A percentile compares a stretch with the other conserved stretches of the same genome.
phyloP scores from a whole-genome alignment of 495 filamentous ascomycete species.

The Glonium stellatum region DNA sequence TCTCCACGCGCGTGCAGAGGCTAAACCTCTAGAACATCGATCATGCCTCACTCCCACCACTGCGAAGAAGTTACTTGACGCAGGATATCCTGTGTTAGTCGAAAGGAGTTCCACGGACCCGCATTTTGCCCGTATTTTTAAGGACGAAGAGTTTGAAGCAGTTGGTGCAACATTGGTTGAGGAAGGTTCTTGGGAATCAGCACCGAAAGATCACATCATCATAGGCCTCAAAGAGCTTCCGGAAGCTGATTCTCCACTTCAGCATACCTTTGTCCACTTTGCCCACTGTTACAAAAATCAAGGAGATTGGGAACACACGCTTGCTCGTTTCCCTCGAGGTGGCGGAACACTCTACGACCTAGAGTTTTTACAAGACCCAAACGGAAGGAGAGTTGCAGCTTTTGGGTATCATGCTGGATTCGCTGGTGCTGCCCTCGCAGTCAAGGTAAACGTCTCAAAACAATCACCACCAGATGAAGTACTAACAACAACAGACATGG shows the following conservation, averaged over 20 bases:
- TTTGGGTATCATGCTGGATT: slow-evolving; percentile 63
- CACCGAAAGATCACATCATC: slow-evolving; percentile 77
- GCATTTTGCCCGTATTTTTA: slow-evolving; percentile 64
- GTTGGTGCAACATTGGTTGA: slow-evolving; percentile 68
- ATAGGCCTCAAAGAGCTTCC: slow-evolving; percentile 87
- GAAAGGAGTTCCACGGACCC: slow-evolving; percentile 56
- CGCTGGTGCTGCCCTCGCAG: slow-evolving; percentile 23
- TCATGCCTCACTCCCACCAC: slow-evolving; percentile 57
- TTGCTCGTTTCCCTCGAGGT: slow-evolving; percentile 74
- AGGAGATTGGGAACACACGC: slow-evolving; percentile 72
- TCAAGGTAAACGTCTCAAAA: slow-evolving; percentile 11
- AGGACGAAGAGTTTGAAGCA: slow-evolving; percentile 56
- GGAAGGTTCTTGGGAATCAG: slow-evolving; percentile 72
- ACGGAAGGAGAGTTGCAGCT: slow-evolving; percentile 70
- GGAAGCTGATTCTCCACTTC: slow-evolving; percentile 78
- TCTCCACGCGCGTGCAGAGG: slow-evolving; percentile 38
- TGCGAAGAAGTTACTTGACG: slow-evolving; percentile 68
- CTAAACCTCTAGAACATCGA: slow-evolving; percentile 35
- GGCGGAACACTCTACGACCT: slow-evolving; percentile 81
- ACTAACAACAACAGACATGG: slow-evolving; percentile 55
- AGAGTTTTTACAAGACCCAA: slow-evolving; percentile 79
- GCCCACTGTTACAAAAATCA: slow-evolving; percentile 81
- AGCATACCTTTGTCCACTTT: slow-evolving; percentile 83
- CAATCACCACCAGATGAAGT: neutral
- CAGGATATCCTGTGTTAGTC: slow-evolving; percentile 73